Base-by-base conservation (phyloP, 805 yeast species). In the Metschnikowia baotianmanensis region DNA sequence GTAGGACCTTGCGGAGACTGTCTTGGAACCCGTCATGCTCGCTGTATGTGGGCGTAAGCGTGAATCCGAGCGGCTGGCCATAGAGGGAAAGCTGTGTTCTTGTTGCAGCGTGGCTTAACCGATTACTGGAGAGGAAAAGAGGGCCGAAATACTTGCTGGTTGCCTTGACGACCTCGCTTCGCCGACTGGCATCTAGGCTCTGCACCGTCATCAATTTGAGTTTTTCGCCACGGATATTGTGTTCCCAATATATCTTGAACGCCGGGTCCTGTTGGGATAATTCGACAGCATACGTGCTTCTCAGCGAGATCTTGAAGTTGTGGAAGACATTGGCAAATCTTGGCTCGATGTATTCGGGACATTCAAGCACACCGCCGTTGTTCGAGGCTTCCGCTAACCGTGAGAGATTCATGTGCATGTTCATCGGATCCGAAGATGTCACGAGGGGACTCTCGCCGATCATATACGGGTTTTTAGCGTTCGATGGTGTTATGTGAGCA, bases 201-300 rank as follows among this genome's bases (percentile, higher is more conserved):
- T 41, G 50, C 31, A 44, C 27, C 18, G 50, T 46, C 42, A 43
- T 42, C 23, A 43, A 41, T 27, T 36, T 40, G 40, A 44, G 19
- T 23, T 44, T 38, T 20, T 46, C 40, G 10, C 34, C 26, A 25
- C 13, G 24, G 19, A 47, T 42, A n/a, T 37, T 31, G 24, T 41
- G 38, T 6, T 40, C 36, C 53, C 58, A 54, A 30, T 48, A 49
- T 6, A 48, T 26, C 17, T 37, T 31, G 8, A 47, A 39, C 4
- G 57, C 56, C 3, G 52, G 51, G 17, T 57, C 59, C 34, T 50
- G 51, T 34, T 53, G 50, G 34, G 54, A 49, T 33, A 52, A 32
- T 20, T 40, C 48, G 12, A 48, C 31, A 11, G 51, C 29, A 6
- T 45, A 50, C 2, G 51, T 31, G 9, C 48, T 50, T n/a, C 49